Evolutionary conservation across 768 basidiomycete species (phyloP).

Genomic region (Suillus cothurnatus): DNA sequence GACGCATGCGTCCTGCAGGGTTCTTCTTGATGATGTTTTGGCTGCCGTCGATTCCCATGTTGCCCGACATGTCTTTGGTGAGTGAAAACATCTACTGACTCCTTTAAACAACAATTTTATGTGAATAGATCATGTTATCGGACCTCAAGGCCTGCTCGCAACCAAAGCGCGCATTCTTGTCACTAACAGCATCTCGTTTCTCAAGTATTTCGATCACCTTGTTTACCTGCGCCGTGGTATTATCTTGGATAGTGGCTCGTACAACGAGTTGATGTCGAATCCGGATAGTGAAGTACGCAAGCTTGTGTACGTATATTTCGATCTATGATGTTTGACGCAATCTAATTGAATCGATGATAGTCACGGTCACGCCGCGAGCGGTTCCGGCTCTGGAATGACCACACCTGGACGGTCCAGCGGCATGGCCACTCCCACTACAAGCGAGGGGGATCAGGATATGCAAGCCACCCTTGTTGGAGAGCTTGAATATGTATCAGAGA

Average conservation of each 20-base stretch:
- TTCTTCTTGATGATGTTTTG: constrained; percentile 89
- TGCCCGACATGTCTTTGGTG: constrained; percentile 83
- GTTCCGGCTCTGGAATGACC: constrained; percentile 47
- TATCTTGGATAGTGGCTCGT: constrained; percentile 76
- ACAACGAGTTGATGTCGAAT: constrained; percentile 58
- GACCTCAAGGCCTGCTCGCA: constrained; percentile 79
- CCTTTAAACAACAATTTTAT: constrained; percentile 2
- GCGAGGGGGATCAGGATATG: constrained; percentile 28
- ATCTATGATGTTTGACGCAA: not conserved
- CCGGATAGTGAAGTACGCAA: constrained; percentile 68
- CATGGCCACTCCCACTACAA: constrained; percentile 21
- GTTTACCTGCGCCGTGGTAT: constrained; percentile 80
- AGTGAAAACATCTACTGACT: not conserved
- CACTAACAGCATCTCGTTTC: constrained; percentile 86
- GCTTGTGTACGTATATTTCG: constrained; percentile 59
- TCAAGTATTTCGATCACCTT: constrained; percentile 75
- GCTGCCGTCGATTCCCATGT: constrained; percentile 88
- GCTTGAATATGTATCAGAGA: constrained; percentile 48
- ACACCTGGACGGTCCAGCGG: constrained; percentile 49
- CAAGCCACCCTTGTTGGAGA: constrained; percentile 28
- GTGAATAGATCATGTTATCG: constrained; percentile 77
- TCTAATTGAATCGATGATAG: constrained; percentile 25
- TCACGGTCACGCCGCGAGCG: constrained; percentile 47
- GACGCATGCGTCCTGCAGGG: constrained; percentile 36
- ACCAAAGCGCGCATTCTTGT: constrained; percentile 84